Evolutionary conservation across 495 filamentous ascomycete genomes (phyloP), one percentile per base, ranked within the genome.

Genomic region (Penicillium robsamsonii): DNA sequence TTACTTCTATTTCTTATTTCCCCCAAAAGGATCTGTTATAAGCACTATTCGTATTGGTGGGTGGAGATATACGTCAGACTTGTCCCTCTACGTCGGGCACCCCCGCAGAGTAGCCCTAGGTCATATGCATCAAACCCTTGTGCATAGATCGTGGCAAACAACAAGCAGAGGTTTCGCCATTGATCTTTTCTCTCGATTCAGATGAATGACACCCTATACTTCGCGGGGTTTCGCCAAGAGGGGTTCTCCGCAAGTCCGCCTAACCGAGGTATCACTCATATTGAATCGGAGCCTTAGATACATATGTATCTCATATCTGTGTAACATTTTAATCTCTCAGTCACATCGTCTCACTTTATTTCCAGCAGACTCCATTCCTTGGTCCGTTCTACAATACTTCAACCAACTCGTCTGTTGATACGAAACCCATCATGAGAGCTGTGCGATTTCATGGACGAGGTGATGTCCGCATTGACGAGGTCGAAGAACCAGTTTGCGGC

Each of bases 401-500:
- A 31, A 20, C 38, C 22, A 6, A 40, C 12, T 13, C 13, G 18
- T 22, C 30, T 3, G 9, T 17, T 9, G 41, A 15, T 17, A 9
- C n/a, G 41, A 57, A 17, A n/a, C 13, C 9, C 48, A 71, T 44
- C 35, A 79, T 78, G 76, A 68, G 74, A 62, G 75, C 76, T 7
- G 64, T 77, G 44, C 63, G 73, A 3, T 79, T 74, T 57, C 69
- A 79, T 53, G 74, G 73, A 17, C 57, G 68, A 49, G 59, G 59
- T 12, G 73, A 79, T 54, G 60, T 78, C 56, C 68, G 74, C 22
- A 46, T 79, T 11, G 74, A 77, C 17, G 62, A 77, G 24, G 62
- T 79, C 17, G 62, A 68, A 35, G 70, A 76, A 50, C 75, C 76
- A 17, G 45, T 54, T 24, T 79, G 75, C 55, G 71, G 63, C 5